These are phyloP conservation scores for Leishmania aethiopica DNA, from an alignment of 208 protist genomes.

Conservation along the genomic window DNA sequence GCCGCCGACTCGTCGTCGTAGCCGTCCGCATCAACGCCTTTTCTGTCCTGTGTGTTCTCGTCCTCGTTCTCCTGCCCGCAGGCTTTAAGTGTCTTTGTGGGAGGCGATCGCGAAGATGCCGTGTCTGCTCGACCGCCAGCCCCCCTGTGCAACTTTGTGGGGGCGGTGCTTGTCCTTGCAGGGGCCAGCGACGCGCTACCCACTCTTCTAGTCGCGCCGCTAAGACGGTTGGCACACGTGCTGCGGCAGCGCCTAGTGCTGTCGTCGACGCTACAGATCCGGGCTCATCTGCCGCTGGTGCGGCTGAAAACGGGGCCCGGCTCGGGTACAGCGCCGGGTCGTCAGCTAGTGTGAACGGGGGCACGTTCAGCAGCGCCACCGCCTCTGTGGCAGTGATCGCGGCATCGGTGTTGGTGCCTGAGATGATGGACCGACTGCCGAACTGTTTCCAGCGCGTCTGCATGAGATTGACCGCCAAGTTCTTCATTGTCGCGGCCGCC, in stretches of 20 bases:
- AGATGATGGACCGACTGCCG: conserved; percentile 10
- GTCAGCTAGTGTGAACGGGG: conserved; percentile 17
- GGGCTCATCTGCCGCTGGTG: not conserved
- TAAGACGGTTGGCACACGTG: conserved; percentile 13
- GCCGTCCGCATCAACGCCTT: not conserved
- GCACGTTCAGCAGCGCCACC: conserved; percentile 28
- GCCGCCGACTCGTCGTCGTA: not conserved
- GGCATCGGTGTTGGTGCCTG: not conserved
- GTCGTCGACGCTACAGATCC: not conserved
- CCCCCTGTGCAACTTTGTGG: not conserved
- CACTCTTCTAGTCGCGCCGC: conserved; percentile 40
- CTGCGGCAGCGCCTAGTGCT: not conserved
- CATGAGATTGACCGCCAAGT: conserved; percentile 12
- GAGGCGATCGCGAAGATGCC: not conserved
- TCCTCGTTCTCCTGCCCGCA: not conserved
- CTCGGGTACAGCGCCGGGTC: not conserved
- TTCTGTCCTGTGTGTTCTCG: not conserved
- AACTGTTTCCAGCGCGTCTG: conserved; percentile 34
- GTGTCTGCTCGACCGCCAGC: not conserved
- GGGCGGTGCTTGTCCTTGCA: not conserved
- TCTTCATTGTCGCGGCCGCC: conserved; percentile 14
- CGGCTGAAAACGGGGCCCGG: not conserved
- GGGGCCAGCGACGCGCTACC: conserved; percentile 27
- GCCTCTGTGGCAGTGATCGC: conserved; percentile 2
- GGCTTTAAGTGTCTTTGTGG: not conserved